Evolutionary conservation across 306 rosid genomes (phyloP), one percentile per base, ranked within the genome.

Genomic region (Ochetophila trinervis): DNA sequence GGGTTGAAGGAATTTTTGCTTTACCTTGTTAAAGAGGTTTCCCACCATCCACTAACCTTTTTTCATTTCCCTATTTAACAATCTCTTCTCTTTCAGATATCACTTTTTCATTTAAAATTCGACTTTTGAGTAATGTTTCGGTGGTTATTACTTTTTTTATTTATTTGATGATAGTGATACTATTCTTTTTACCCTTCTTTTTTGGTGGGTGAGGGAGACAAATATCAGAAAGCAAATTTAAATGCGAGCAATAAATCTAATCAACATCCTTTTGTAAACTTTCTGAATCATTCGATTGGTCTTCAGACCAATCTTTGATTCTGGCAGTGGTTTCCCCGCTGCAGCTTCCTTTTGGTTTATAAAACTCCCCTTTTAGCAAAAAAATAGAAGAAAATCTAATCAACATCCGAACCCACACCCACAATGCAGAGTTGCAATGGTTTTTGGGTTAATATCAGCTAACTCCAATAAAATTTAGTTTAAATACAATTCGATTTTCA

Each of bases 151-250:
- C 53, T 37, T 20, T 21, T 60, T 21, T 19, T n/a, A n/a, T n/a
- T n/a, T n/a, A n/a, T 37, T 7, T 12, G 22, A 66, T 10, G 36
- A 10, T 49, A 35, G 2, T 4, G 15, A n/a, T 14, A 32, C 34
- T 65, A 0, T 27, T 5, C 4, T 1, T 50, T 16, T 50, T 24
- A 27, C 9, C 17, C 19, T 56, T 24, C 36, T 40, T 45, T 54
- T 66, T 53, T 20, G 35, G 62, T 66, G 70, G 70, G 70, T 45
- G 51, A 52, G 52, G 60, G 56, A 19, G 70, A 66, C 70, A 66
- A 30, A 32, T 66, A 66, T 66, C 70, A 35, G 27, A 19, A 34
- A 66, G 21, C 52, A 36, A 60, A 53, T 66, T 65, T 65, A 24
- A 22, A 13, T 24, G 37, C 70, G 37, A 53, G 50, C 60, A 50